These are phyloP conservation scores for Leptographium wingfieldii DNA, from an alignment of 2,329 filamentous ascomycete genomes.

Conservation along the genomic window DNA sequence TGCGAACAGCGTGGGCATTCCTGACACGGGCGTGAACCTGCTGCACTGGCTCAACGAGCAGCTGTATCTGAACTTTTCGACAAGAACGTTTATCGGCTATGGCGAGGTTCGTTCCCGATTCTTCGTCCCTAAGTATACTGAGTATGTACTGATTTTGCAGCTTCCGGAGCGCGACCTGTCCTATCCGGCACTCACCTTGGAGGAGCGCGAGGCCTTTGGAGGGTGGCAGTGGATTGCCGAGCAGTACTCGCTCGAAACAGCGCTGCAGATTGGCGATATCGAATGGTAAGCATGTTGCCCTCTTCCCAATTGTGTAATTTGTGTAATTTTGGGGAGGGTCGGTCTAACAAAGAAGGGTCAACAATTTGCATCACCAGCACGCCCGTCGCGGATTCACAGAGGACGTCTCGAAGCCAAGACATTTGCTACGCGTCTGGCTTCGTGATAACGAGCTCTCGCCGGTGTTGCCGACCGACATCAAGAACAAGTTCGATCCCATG, in stretches of 20 bases:
- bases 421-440: not conserved
- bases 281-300: not conserved
- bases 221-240: not conserved
- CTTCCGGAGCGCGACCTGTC: not conserved
- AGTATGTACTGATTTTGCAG: not conserved
- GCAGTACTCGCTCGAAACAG: not conserved
- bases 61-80: not conserved
- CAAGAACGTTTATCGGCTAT: not conserved
- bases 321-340: not conserved
- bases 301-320: no score
- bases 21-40: not conserved
- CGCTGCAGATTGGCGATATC: not conserved
- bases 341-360: not conserved
- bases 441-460: not conserved
- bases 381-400: not conserved
- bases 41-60: not conserved
- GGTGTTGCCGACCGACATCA: not conserved
- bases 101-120: not conserved
- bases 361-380: not conserved
- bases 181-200: not conserved
- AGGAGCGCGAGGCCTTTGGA: constrained; percentile 1
- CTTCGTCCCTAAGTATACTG: not conserved
- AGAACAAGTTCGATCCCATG: not conserved
- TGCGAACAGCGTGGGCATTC: not conserved
- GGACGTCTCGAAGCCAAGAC: not conserved